Evolutionary conservation across 2,329 filamentous ascomycete genomes (phyloP).

Genomic region (Nigrograna mackinnonii): DNA sequence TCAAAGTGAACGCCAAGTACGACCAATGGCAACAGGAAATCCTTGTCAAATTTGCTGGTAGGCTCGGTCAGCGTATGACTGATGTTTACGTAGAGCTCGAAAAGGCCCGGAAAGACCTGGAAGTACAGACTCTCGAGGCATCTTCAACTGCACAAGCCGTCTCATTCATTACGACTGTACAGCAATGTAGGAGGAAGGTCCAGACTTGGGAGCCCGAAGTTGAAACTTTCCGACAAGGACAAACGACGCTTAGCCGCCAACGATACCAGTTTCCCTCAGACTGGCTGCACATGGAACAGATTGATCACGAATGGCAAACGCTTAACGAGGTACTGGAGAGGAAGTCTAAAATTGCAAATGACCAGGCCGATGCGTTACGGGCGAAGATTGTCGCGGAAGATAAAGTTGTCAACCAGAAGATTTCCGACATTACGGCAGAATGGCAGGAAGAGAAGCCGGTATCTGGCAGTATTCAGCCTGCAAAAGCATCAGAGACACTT

Average conservation of each 20-base stretch:
- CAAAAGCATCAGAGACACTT: conserved; percentile 82
- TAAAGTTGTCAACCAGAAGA: conserved; percentile 85
- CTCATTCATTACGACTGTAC: conserved; percentile 96
- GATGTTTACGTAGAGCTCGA: conserved; percentile 93
- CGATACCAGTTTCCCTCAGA: conserved; percentile 92
- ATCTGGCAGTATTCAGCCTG: conserved; percentile 88
- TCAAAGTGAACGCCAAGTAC: conserved; percentile 98
- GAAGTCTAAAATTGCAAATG: conserved; percentile 93
- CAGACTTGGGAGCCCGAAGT: conserved; percentile 95
- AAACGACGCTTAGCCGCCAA: conserved; percentile 87
- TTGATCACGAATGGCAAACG: conserved; percentile 93
- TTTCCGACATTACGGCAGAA: conserved; percentile 78
- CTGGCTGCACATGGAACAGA: conserved; percentile 95
- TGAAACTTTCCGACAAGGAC: conserved; percentile 92
- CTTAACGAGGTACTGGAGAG: conserved; percentile 89
- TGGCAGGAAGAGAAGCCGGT: conserved; percentile 98
- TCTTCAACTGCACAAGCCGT: conserved; percentile 97
- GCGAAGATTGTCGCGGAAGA: conserved; percentile 96
- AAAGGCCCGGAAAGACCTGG: conserved; percentile 85
- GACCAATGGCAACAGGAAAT: conserved; percentile 99
- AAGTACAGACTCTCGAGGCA: conserved; percentile 88
- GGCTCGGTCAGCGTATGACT: conserved; percentile 86
- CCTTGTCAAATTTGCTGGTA: conserved; percentile 85
- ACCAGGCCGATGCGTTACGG: conserved; percentile 91
- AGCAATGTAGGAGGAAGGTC: conserved; percentile 92